phyloP scores from a whole-genome alignment of 495 filamentous ascomycete genomes.

The Penicillium bialowiezense region DNA sequence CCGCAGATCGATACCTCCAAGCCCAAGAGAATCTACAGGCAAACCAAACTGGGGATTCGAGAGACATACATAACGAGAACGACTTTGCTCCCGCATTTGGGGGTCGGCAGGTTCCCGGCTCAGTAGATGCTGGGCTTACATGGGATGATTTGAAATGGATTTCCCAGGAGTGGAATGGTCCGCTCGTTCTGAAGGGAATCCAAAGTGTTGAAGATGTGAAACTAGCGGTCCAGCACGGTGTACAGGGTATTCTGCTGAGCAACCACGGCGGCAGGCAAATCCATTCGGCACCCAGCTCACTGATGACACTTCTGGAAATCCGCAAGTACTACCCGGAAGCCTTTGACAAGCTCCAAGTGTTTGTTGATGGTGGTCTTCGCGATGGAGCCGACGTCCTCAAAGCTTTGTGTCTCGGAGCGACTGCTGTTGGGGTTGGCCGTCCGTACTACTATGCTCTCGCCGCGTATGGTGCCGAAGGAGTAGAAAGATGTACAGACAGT shows the following conservation, averaged over 20 bases:
- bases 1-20: constrained; percentile 20
- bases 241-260: constrained; percentile 15
- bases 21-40: constrained; percentile 16
- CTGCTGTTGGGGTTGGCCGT: constrained; percentile 12
- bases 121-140: constrained; percentile 13
- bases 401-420: constrained; percentile 16
- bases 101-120: constrained; percentile 17
- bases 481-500: constrained; percentile 19
- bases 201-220: constrained; percentile 16
- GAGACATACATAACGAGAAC: constrained; percentile 10
- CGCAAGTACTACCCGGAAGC: constrained; percentile 14
- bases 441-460: constrained; percentile 19
- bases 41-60: background rate
- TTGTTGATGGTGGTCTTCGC: constrained; percentile 14
- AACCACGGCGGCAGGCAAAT: constrained; percentile 17
- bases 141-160: constrained; percentile 21
- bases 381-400: constrained; percentile 16
- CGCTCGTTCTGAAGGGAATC: constrained; percentile 15
- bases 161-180: constrained; percentile 16
- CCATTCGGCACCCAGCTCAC: constrained; percentile 10
- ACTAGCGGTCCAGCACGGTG: constrained; percentile 13
- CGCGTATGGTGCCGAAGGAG: constrained; percentile 12
- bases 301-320: constrained; percentile 15
- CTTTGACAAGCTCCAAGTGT: constrained; percentile 12
- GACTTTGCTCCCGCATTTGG: constrained; percentile 15